A percentile compares a stretch with the other conserved stretches of the same genome.
phyloP scores from a whole-genome alignment of 1,284 basidiomycete species.

The Microbotryum intermedium region DNA sequence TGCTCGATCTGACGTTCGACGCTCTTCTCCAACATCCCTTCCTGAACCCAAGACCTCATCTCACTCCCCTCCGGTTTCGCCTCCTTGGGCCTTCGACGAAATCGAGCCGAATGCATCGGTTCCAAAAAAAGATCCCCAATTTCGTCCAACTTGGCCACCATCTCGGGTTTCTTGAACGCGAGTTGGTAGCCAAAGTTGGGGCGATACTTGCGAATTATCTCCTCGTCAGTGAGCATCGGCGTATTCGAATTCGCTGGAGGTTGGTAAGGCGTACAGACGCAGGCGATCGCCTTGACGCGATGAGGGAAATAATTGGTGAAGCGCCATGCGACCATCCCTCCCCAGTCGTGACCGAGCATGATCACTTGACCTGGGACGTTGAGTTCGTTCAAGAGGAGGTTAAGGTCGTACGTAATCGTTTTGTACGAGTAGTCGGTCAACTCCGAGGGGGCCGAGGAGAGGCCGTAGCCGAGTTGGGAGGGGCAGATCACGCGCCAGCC shows the following conservation, averaged over 20 bases:
- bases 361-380: slow-evolving; percentile 17
- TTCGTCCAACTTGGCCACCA: slow-evolving; percentile 20
- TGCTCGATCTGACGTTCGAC: slow-evolving; percentile 4
- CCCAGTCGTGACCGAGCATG: slow-evolving; percentile 33
- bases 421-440: slow-evolving; percentile 24
- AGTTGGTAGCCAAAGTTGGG: slow-evolving; percentile 33
- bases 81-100: background rate
- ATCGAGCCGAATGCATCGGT: slow-evolving; percentile 11
- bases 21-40: slow-evolving; percentile 13
- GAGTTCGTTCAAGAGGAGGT: slow-evolving; percentile 17
- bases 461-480: slow-evolving; percentile 27
- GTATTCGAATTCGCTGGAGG: slow-evolving; percentile 8
- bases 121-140: slow-evolving; percentile 23
- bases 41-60: slow-evolving; percentile 12
- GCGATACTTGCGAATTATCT: slow-evolving; percentile 16
- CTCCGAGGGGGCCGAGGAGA: slow-evolving; percentile 14
- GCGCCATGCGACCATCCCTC: slow-evolving; percentile 32
- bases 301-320: slow-evolving; percentile 30
- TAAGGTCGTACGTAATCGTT: slow-evolving; percentile 25
- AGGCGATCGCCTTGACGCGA: slow-evolving; percentile 22
- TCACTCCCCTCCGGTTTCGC: background rate
- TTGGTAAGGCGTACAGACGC: slow-evolving; percentile 31
- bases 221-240: slow-evolving; percentile 6
- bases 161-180: slow-evolving; percentile 11
- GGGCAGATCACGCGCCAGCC: slow-evolving; percentile 30